Base-by-base conservation (phyloP, 2,329 filamentous ascomycete species). In the Neonectria neomacrospora region DNA sequence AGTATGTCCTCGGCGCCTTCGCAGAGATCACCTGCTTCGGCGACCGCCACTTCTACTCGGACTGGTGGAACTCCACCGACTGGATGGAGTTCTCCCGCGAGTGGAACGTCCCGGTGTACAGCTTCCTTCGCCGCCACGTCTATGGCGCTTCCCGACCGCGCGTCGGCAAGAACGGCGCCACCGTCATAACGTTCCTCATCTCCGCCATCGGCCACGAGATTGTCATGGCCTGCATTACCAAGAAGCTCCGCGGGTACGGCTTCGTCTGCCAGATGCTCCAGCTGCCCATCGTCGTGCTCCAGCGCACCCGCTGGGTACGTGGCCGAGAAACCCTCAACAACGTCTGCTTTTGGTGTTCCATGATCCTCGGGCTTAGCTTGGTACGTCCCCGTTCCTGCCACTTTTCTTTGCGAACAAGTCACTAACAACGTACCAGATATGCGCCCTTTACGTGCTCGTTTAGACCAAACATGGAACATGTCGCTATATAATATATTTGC, bases 21-120 rank as follows among this genome's bases (percentile, higher is more conserved):
- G 96, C 94, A 14, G 96, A 99, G 78, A 92, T 98, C 70, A 97
- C 94, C 18, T 86, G 90, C 72, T 98, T 98, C 77, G 95, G 91
- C 55, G 96, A 98, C 78, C 89, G 95, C 42, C 93, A 96, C 78
- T 98, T 98, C 81, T 99, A 97, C 82, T 84, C 84, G 54, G 88
- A 91, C 80, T 90, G 88, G 87, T 90, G 89, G 89, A 91, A 91
- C 79, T 89, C 86, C 71, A 92, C 90, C 69, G 92, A 95, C 83
- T 96, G 93, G 94, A 91, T 98, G 76, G 94, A 97, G 79, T 99
- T 98, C 80, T 94, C 90, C 11, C 89, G 94, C 68, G 92, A 97
- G 81, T 98, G 96, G 95, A 98, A 98, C 77, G 88, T 97, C n/a
- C 95, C 95, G 47, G 95, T 97, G 7, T 96, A 98, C 80, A 91